Conservation (phyloP, 805 yeast species). For the Ogataea methylovora region DNA sequence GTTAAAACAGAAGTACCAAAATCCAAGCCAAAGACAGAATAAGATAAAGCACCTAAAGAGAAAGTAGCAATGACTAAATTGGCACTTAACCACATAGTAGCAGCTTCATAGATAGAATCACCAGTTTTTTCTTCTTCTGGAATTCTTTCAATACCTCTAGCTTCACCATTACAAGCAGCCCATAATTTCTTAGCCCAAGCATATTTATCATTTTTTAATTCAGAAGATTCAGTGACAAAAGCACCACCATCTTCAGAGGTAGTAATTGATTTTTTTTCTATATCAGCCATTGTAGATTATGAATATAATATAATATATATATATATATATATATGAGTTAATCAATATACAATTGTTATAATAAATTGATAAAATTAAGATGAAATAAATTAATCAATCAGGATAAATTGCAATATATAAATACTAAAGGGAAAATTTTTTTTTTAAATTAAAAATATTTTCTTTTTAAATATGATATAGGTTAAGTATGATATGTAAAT, state of each 20-base stretch:
- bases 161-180: slow-evolving; percentile 37
- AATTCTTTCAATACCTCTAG: slow-evolving; percentile 74
- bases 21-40: slow-evolving; percentile 52
- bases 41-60: slow-evolving; percentile 67
- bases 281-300: slow-evolving; percentile 5
- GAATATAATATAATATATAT: background rate
- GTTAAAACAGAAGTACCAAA: slow-evolving; percentile 65
- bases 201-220: slow-evolving; percentile 8
- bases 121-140: slow-evolving; percentile 74
- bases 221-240: slow-evolving; percentile 15
- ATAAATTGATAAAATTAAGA: background rate
- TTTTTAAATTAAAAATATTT: too few species aligned
- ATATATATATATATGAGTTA: too few species aligned
- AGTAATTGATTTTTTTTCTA: slow-evolving; percentile 19
- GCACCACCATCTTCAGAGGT: slow-evolving; percentile 16
- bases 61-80: slow-evolving; percentile 81
- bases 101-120: slow-evolving; percentile 58
- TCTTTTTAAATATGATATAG: too few species aligned
- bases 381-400: background rate
- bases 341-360: too few species aligned
- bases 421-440: background rate
- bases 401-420: background rate
- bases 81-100: slow-evolving; percentile 88
- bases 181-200: slow-evolving; percentile 12
- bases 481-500: too few species aligned